A percentile compares a stretch with the other conserved stretches of the same genome.
phyloP scores from a whole-genome alignment of 2,329 filamentous ascomycete genomes.

The Ilyonectria sp. region DNA sequence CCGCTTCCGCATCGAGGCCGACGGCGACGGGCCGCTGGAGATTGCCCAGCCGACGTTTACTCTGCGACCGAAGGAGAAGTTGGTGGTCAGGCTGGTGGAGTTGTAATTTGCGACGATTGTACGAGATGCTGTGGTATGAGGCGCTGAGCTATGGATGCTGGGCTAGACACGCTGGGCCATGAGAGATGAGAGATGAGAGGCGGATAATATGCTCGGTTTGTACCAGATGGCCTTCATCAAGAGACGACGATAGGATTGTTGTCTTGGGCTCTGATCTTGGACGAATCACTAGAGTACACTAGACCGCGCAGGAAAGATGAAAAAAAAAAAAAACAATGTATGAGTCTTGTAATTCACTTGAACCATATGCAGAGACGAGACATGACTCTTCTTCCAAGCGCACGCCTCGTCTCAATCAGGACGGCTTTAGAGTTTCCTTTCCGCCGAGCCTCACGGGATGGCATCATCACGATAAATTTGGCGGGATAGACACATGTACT shows the following conservation, averaged over 20 bases:
- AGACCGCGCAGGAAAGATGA: too few relatives aligned
- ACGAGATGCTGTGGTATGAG: not conserved
- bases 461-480: not conserved
- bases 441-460: not conserved
- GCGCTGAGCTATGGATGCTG: not conserved
- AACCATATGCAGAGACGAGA: not conserved
- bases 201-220: too few relatives aligned
- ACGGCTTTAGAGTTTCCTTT: not conserved
- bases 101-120: conserved; percentile 3
- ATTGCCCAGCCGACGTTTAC: conserved; percentile 45
- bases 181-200: too few relatives aligned
- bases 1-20: conserved; percentile 49
- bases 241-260: too few relatives aligned
- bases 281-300: too few relatives aligned
- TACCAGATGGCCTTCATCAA: too few relatives aligned
- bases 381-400: not conserved
- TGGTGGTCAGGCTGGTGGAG: conserved; percentile 41
- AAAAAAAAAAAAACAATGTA: too few relatives aligned
- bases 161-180: too few relatives aligned
- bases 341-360: too few relatives aligned
- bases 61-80: conserved; percentile 48
- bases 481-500: not conserved
- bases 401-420: not conserved
- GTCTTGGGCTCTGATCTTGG: too few relatives aligned
- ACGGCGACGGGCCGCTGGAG: conserved; percentile 37